phyloP scores from a whole-genome alignment of 108 stramenopile genomes.

The Skeletonema menzelii region DNA sequence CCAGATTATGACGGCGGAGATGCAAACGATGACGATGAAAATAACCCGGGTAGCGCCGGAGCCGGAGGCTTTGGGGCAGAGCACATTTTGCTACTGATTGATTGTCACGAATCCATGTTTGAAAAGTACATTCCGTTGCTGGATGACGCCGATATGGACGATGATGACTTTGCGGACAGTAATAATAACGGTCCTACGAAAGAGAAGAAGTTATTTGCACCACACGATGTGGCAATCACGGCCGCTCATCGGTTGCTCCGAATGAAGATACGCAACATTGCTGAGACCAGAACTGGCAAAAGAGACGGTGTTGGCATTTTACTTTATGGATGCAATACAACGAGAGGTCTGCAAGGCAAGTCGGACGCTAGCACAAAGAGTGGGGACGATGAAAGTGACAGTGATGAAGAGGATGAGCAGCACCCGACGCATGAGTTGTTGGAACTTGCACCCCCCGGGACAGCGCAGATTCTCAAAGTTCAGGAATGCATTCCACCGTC shows the following conservation, averaged over 20 bases:
- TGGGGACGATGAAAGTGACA: slow-evolving; percentile 34
- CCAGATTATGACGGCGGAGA: slow-evolving; percentile 20
- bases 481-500: slow-evolving; percentile 26
- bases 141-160: not conserved
- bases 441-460: slow-evolving; percentile 64
- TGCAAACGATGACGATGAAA: slow-evolving; percentile 13
- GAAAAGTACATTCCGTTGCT: slow-evolving; percentile 24
- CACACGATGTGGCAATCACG: slow-evolving; percentile 56
- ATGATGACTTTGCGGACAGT: slow-evolving; percentile 10
- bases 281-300: slow-evolving; percentile 62
- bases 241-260: slow-evolving; percentile 51
- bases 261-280: slow-evolving; percentile 47
- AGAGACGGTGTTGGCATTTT: slow-evolving; percentile 70
- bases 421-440: slow-evolving; percentile 53
- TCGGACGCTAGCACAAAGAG: not conserved
- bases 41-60: slow-evolving; percentile 8
- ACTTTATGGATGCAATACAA: slow-evolving; percentile 46
- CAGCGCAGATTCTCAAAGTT: slow-evolving; percentile 31
- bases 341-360: slow-evolving; percentile 4
- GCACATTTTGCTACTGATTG: slow-evolving; percentile 62
- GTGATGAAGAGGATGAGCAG: slow-evolving; percentile 20
- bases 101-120: slow-evolving; percentile 70
- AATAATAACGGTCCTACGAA: slow-evolving; percentile 2
- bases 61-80: slow-evolving; percentile 46
- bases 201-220: slow-evolving; percentile 18